Evolutionary conservation across 2,329 filamentous ascomycete genomes (phyloP), one percentile per base, ranked within the genome.

Genomic region (Ophidiomyces ophidiicola): DNA sequence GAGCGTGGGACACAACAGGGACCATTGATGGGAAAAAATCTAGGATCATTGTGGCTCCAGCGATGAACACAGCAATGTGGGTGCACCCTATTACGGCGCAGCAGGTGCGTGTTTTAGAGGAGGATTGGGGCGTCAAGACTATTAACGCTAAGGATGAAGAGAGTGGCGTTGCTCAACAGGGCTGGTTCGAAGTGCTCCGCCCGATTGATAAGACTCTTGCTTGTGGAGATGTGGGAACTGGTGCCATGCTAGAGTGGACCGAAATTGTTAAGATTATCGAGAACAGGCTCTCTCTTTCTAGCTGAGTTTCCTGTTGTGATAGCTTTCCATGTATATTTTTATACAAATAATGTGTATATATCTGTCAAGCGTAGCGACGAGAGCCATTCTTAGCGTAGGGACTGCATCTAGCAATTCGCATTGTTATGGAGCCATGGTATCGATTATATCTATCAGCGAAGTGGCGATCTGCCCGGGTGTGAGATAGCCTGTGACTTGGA

Each of bases 51-150:
- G 80, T 85, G 0, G 80, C 80, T 3, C 76, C 78, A 1, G 75
- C 80, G 21, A 90, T 90, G 82, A 92, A 92, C 57, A 85, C 75
- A 24, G 75, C 76, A 7, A 93, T 93, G 86, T 92, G 81, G 79
- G 67, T 69, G 39, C 83, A 93, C 55, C 86, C 85, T 1, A 63
- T 92, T 32, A 92, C 86, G 1, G 69, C 61, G 32, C 74, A 70
- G 46, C 82, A 90, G 46, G 61, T 92, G 31, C 63, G 63, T 37
- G 64, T 78, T 0, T 62, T 93, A 21, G 71, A 79, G 44, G 70
- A 78, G 32, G 80, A 83, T 40, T 90, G 82, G 82, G 76, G 76
- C 15, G 41, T 45, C 11, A 54, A 44, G 5, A 37, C 42, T 25
- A 43, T 6, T 52, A 55, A 23, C 56, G 43, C 8, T 19, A 44